Evolutionary conservation across 1,284 basidiomycete species (phyloP), one percentile per base, ranked within the genome.

Genomic region (Sutorius eximius): DNA sequence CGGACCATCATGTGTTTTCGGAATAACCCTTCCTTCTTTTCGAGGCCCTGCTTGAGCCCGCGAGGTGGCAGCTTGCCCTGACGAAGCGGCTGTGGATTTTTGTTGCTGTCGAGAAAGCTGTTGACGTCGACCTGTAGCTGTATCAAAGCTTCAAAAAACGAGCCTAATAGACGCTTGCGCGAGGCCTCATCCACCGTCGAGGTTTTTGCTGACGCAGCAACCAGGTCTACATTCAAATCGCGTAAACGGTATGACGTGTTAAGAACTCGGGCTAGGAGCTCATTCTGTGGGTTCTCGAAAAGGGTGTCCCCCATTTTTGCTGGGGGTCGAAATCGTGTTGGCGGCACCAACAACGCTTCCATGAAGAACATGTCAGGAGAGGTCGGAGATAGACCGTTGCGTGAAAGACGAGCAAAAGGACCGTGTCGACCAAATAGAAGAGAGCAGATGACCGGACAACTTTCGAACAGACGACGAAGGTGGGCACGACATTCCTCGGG

Each of bases 21-120:
- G 82, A 99, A 99, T 49, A 99, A 73, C 54, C 97, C 97, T 65
- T 99, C 97, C 75, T 99, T 99, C 83, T 99, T 99, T 76, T 99
- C 97, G 61, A 99, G 76, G 13, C 89, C 83, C 73, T 99, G 97
- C 79, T 99, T 99, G 63, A 99, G 87, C 67, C 97, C 97, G 41
- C 88, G 82, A 20, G 95, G 93, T 22, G 95, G 95, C n/a, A 94
- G 77, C 68, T 93, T 95, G 18, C 96, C 96, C 69, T 93, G 89
- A 56, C 90, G 83, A 61, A 92, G 77, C 5, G 86, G 82, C 30
- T 87, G 79, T 2, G 97, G 95, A 69, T 99, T 99, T 78, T 98
- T 98, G 70, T 86, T 91, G 66, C 93, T 95, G 72, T 99, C 97
- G 73, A 99, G 92, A 74, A 98, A 98, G 69, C 90, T 94, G 72